A percentile compares a stretch with the other conserved stretches of the same genome.
These are phyloP conservation scores for Bipolaris cookei DNA, from an alignment of 2,329 filamentous ascomycete species.

Conservation along the genomic window DNA sequence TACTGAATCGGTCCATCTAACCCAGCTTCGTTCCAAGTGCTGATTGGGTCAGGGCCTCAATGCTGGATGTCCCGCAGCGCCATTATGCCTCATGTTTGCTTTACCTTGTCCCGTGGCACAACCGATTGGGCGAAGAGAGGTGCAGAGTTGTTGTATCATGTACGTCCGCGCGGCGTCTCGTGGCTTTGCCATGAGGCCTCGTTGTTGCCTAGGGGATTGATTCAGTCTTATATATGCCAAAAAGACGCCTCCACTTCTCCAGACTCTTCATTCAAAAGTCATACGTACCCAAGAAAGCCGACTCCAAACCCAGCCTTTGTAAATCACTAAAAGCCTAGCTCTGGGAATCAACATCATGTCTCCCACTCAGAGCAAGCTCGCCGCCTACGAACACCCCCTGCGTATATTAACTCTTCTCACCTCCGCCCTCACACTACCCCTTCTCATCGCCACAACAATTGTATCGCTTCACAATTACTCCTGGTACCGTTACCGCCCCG, in stretches of 20 bases:
- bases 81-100: neutral
- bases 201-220: conserved; percentile 25
- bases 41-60: neutral
- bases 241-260: neutral
- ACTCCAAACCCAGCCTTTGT: no score
- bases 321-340: no score
- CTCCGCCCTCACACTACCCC: conserved; percentile 16
- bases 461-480: conserved; percentile 5
- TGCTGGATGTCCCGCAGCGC: neutral
- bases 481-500: conserved; percentile 4
- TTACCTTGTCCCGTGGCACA: neutral
- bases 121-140: neutral
- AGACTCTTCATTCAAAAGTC: neutral
- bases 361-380: neutral
- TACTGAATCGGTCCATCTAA: neutral
- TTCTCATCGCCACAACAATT: conserved; percentile 22
- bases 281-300: neutral
- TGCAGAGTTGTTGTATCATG: conserved; percentile 1
- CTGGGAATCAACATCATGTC: neutral
- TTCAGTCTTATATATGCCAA: neutral
- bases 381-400: conserved; percentile 16
- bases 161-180: conserved; percentile 15
- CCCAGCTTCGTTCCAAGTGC: neutral
- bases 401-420: conserved; percentile 17
- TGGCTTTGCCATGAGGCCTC: neutral